A percentile compares a stretch with the other conserved stretches of the same genome.
Evolutionary conservation across 1,139 yeast genomes (phyloP).

Genomic region (Suhomyces anneliseae): DNA sequence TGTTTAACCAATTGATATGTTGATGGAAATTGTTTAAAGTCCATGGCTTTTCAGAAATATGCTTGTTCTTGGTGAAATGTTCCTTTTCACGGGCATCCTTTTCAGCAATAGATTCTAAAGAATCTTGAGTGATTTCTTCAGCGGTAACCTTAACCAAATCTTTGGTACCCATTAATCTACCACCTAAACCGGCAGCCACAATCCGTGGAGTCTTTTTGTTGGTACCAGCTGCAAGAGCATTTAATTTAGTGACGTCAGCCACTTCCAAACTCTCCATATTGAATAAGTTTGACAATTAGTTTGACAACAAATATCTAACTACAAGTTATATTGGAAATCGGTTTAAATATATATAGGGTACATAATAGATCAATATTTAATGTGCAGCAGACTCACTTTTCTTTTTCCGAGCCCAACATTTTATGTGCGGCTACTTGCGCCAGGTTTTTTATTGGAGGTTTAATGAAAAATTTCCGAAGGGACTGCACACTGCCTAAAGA

Average conservation of each 20-base stretch:
- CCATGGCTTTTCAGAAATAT: conserved; percentile 93
- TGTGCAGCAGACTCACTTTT: not conserved
- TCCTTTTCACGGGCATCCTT: conserved; percentile 56
- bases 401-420: conserved; percentile 9
- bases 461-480: not conserved
- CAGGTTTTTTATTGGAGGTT: not conserved
- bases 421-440: conserved; percentile 4
- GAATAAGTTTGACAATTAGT: not conserved
- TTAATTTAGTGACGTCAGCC: conserved; percentile 72
- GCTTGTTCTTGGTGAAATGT: conserved; percentile 50
- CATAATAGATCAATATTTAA: not conserved
- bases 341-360: not conserved
- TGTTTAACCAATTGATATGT: conserved; percentile 92
- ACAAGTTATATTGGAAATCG: not conserved
- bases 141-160: conserved; percentile 66
- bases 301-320: not conserved
- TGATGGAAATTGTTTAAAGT: conserved; percentile 78
- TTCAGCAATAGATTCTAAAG: conserved; percentile 48
- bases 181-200: conserved; percentile 76
- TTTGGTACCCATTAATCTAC: conserved; percentile 78
- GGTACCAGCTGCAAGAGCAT: conserved; percentile 88
- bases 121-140: conserved; percentile 57
- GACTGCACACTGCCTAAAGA: not conserved
- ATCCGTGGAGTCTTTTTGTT: conserved; percentile 67
- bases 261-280: conserved; percentile 42